Evolutionary conservation across 2,329 filamentous ascomycete species (phyloP).

Genomic region (Colletotrichum spaethianum): DNA sequence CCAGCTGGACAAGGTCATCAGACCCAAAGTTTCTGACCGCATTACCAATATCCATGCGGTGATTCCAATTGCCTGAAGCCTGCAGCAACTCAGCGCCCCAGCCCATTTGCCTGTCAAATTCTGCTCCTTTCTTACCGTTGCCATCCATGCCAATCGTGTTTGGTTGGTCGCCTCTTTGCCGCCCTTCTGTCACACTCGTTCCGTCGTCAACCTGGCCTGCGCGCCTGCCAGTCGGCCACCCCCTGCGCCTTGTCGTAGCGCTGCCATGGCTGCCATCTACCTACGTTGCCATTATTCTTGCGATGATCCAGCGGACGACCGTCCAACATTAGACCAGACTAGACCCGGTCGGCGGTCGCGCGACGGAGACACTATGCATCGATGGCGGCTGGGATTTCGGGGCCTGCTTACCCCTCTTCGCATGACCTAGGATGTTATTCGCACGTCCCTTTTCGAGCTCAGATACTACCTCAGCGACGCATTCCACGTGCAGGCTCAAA

Average conservation of each 20-base stretch:
- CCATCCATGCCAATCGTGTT: slow-evolving; percentile 24
- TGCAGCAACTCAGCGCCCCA: slow-evolving; percentile 27
- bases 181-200: slow-evolving; percentile 12
- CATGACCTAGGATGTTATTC: slow-evolving; percentile 8
- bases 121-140: slow-evolving; percentile 7
- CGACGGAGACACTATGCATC: slow-evolving; percentile 12
- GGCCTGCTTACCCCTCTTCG: slow-evolving; percentile 31
- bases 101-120: slow-evolving; percentile 8
- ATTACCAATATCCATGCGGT: slow-evolving; percentile 34
- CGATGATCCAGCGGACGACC: slow-evolving; percentile 23
- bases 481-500: slow-evolving; percentile 40
- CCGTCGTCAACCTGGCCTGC: slow-evolving; percentile 7
- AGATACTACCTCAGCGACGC: slow-evolving; percentile 31
- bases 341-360: slow-evolving; percentile 2
- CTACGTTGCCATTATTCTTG: background rate
- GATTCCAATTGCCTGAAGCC: slow-evolving; percentile 38
- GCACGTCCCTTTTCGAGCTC: slow-evolving; percentile 36
- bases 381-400: slow-evolving; percentile 17
- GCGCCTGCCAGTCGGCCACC: slow-evolving; percentile 13
- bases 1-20: slow-evolving; percentile 39
- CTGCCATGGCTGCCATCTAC: slow-evolving; percentile 10
- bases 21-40: slow-evolving; percentile 41
- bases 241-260: slow-evolving; percentile 10
- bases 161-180: slow-evolving; percentile 29
- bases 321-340: slow-evolving; percentile 16